Evolutionary conservation across 768 basidiomycete genomes (phyloP).

Genomic region (Hirschioporus abietinus): DNA sequence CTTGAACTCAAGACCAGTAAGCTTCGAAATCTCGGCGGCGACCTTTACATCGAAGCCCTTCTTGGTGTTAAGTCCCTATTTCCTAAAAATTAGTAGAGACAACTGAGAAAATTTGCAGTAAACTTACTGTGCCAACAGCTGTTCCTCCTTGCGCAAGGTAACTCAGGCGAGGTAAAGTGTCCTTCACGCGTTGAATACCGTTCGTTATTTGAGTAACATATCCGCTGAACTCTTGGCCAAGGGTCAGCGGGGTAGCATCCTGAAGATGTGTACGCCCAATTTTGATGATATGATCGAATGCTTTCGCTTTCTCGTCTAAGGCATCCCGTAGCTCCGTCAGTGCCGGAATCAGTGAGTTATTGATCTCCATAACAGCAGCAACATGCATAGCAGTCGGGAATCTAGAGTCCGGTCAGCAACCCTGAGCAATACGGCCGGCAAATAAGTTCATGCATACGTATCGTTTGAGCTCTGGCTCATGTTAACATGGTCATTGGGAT

Average conservation of each 20-base stretch:
- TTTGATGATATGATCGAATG: conserved; percentile 91
- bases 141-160: conserved; percentile 96
- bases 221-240: conserved; percentile 98
- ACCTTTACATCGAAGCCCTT: conserved; percentile 95
- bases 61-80: conserved; percentile 91
- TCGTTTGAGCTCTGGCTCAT: conserved; percentile 99
- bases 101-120: background rate
- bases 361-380: conserved; percentile 88
- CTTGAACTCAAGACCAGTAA: conserved; percentile 87
- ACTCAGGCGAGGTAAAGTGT: conserved; percentile 78
- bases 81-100: conserved; percentile 5
- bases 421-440: background rate
- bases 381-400: conserved; percentile 99
- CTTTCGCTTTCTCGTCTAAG: conserved; percentile 73
- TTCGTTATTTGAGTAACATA: conserved; percentile 94
- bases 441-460: conserved; percentile 54
- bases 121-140: conserved; percentile 90
- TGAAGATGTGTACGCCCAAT: conserved; percentile 96
- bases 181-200: conserved; percentile 81
- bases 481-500: conserved; percentile 99
- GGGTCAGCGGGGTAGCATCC: conserved; percentile 96
- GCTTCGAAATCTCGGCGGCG: conserved; percentile 84
- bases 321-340: conserved; percentile 79
- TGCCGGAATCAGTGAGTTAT: conserved; percentile 75
- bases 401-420: conserved; percentile 31